Conservation (phyloP, 148 eudicot species). For the Arctostaphylos glauca region DNA sequence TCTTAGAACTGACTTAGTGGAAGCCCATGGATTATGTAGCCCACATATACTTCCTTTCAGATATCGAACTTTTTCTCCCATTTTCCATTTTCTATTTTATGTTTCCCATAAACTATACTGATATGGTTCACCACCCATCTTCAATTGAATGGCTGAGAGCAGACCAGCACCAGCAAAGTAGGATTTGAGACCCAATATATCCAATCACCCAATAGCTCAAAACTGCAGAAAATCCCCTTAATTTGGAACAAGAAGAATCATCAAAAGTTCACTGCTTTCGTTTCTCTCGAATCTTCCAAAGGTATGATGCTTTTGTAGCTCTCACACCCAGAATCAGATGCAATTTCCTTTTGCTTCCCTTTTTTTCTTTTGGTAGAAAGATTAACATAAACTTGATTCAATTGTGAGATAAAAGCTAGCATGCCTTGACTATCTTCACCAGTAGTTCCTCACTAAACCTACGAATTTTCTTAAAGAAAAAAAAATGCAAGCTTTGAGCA, state of each 20-base stretch:
- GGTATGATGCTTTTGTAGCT: constrained; percentile 15
- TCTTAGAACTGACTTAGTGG: too few relatives aligned
- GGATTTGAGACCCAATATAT: not conserved
- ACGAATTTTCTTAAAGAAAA: constrained; percentile 11
- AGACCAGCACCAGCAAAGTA: not conserved
- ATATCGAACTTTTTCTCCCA: not conserved
- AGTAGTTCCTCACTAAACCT: constrained; percentile 5
- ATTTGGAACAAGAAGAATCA: not conserved
- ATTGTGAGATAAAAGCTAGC: not conserved
- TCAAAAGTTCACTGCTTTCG: too few relatives aligned
- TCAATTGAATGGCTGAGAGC: constrained; percentile 25
- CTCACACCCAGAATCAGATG: not conserved
- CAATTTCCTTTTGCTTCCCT: not conserved
- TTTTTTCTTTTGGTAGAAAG: not conserved
- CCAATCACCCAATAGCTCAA: not conserved
- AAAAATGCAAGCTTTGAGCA: constrained; percentile 71
- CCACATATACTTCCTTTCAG: not conserved
- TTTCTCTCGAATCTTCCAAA: constrained; percentile 3
- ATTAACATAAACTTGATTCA: not conserved
- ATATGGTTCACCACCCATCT: constrained; percentile 5
- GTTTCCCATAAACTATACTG: not conserved
- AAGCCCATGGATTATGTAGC: not conserved
- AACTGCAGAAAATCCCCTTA: not conserved
- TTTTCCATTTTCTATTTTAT: not conserved
- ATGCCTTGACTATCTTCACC: constrained; percentile 13